A percentile compares a stretch with the other conserved stretches of the same genome.
These are phyloP conservation scores for Carallia pectinifolia DNA, from an alignment of 345 rosid genomes.

Conservation along the genomic window DNA sequence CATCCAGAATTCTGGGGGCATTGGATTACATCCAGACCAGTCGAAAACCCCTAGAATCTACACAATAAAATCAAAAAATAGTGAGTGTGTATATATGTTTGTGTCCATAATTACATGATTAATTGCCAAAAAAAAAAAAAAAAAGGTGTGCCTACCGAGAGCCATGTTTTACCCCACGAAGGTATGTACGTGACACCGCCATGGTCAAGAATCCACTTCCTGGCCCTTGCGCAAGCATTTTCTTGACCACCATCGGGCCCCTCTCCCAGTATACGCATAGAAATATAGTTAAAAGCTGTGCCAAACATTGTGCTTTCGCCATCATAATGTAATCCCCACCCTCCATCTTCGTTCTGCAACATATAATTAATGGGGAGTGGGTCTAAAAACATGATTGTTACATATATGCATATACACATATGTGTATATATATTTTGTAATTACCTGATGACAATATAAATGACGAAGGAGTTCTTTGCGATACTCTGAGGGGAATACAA, in stretches of 20 bases:
- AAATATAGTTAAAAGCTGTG: conserved; percentile 13
- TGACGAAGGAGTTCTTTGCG: background rate
- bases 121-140: too few relatives aligned
- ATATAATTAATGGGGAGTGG: background rate
- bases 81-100: too few relatives aligned
- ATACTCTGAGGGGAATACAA: background rate
- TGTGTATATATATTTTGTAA: background rate
- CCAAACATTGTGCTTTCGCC: conserved; percentile 13
- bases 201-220: conserved; percentile 17
- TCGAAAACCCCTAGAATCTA: conserved; percentile 66
- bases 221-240: background rate
- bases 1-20: conserved; percentile 68
- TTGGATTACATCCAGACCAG: conserved; percentile 67
- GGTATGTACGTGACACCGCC: conserved; percentile 6
- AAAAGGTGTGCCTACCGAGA: background rate
- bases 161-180: conserved; percentile 10
- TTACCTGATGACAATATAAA: background rate
- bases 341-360: conserved; percentile 20
- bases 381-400: too few relatives aligned
- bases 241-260: background rate
- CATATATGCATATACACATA: background rate
- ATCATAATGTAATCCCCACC: conserved; percentile 19
- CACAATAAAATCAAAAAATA: background rate
- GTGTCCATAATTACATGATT: too few relatives aligned
- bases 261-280: conserved; percentile 15